phyloP scores from a whole-genome alignment of 495 filamentous ascomycete genomes.

The Penicillium pulvis region DNA sequence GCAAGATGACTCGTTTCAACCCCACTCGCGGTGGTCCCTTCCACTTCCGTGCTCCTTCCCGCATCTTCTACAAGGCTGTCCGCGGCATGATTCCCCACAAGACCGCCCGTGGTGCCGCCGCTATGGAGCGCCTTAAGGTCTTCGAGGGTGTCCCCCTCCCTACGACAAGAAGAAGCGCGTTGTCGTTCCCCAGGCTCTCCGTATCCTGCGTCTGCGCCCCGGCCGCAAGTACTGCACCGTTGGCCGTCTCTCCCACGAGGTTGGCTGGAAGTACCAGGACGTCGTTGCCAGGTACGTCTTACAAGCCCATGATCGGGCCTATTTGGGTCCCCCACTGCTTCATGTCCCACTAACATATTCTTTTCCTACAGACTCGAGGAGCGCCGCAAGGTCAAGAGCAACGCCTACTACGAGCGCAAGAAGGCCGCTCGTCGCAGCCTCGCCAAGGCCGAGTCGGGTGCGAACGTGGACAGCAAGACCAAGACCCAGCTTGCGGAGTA shows the following conservation, averaged over 20 bases:
- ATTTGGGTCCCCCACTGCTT: not conserved
- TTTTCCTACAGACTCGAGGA: conserved; percentile 80
- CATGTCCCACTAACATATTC: conserved; percentile 8
- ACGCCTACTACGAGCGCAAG: conserved; percentile 99
- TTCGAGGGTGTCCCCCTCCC: conserved; percentile 99
- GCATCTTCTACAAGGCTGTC: conserved; percentile 99
- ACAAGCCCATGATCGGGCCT: not conserved
- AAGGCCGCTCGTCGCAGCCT: conserved; percentile 89
- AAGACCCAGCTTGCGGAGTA: conserved; percentile 70
- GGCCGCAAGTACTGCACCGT: conserved; percentile 99
- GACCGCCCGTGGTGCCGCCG: conserved; percentile 93
- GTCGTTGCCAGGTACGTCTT: conserved; percentile 88
- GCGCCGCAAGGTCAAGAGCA: conserved; percentile 97
- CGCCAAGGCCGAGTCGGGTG: conserved; percentile 86
- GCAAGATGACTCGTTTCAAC: conserved; percentile 99
- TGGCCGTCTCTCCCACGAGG: conserved; percentile 94
- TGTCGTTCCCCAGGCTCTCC: conserved; percentile 96
- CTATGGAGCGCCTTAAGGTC: conserved; percentile 96
- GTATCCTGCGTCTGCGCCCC: conserved; percentile 91
- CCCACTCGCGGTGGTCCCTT: conserved; percentile 98
- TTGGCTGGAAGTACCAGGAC: conserved; percentile 99
- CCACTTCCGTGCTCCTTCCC: conserved; percentile 98
- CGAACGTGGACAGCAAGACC: conserved; percentile 76
- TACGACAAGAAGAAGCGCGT: conserved; percentile 99
- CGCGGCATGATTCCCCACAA: conserved; percentile 99